These are phyloP conservation scores for Hansenula anomala DNA, from an alignment of 1,139 yeast species.

Conservation along the genomic window DNA sequence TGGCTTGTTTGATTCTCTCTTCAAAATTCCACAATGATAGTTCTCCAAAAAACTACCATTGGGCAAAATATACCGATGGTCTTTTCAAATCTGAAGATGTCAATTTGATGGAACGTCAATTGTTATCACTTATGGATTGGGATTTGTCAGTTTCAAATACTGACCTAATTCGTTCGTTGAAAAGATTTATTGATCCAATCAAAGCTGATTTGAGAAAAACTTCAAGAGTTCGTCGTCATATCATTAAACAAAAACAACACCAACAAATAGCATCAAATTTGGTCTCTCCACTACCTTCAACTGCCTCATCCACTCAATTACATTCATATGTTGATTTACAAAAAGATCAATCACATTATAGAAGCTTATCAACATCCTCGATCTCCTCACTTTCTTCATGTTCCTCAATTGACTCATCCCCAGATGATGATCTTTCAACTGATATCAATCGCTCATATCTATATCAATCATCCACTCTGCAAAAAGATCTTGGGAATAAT, in stretches of 20 bases:
- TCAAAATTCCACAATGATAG: slow-evolving; percentile 75
- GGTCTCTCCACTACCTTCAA: neutral
- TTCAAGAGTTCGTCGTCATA: slow-evolving; percentile 16
- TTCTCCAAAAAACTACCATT: slow-evolving; percentile 69
- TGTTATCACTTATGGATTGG: slow-evolving; percentile 66
- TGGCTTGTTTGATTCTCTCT: slow-evolving; percentile 67
- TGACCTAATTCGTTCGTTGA: slow-evolving; percentile 47
- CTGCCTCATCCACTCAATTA: slow-evolving; percentile 3
- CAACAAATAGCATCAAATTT: neutral
- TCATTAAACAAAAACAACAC: slow-evolving; percentile 10
- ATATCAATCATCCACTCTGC: neutral
- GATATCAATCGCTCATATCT: neutral
- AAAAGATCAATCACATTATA: slow-evolving; percentile 6
- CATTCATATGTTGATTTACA: neutral
- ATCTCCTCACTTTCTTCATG: slow-evolving; percentile 9
- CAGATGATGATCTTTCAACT: neutral
- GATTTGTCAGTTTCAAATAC: slow-evolving; percentile 52
- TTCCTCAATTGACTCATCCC: slow-evolving; percentile 5
- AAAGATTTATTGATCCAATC: slow-evolving; percentile 58
- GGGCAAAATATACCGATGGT: slow-evolving; percentile 77
- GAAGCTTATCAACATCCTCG: slow-evolving; percentile 12
- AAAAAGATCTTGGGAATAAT: neutral
- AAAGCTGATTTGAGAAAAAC: slow-evolving; percentile 46
- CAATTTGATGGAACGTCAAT: slow-evolving; percentile 76
- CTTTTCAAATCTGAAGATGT: slow-evolving; percentile 63